These are phyloP conservation scores for Moniliophthora roreri DNA, from an alignment of 1,284 basidiomycete species.

Conservation along the genomic window DNA sequence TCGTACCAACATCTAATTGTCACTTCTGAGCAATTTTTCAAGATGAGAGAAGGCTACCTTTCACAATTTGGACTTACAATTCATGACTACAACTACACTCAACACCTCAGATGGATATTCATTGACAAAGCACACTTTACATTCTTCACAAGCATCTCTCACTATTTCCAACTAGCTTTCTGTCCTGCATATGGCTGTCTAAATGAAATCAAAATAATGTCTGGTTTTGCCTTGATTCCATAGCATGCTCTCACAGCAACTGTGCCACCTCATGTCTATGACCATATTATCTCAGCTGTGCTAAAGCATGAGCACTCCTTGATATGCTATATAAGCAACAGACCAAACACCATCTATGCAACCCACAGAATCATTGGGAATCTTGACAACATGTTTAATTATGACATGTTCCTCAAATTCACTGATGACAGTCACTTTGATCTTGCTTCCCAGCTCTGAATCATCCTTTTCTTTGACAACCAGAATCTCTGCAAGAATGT, in stretches of 20 bases:
- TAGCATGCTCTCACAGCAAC: constrained; percentile 25
- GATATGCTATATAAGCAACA: constrained; percentile 24
- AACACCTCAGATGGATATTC: not conserved
- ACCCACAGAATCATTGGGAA: constrained; percentile 21
- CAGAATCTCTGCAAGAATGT: constrained; percentile 8
- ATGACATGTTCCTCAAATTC: constrained; percentile 27
- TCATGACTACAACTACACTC: not conserved
- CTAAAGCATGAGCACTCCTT: constrained; percentile 14
- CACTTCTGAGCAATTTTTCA: constrained; percentile 6
- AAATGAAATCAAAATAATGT: constrained; percentile 20
- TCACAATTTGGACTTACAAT: not conserved
- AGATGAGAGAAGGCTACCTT: not conserved
- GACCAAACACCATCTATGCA: constrained; percentile 29
- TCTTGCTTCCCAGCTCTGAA: constrained; percentile 16
- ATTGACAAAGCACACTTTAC: constrained; percentile 7
- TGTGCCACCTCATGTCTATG: constrained; percentile 25
- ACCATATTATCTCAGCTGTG: constrained; percentile 16
- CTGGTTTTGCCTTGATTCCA: constrained; percentile 15
- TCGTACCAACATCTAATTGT: not conserved
- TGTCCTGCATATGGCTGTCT: constrained; percentile 14
- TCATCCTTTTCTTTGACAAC: constrained; percentile 26
- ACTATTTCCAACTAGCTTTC: constrained; percentile 1
- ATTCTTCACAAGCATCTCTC: not conserved
- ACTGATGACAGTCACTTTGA: constrained; percentile 17
- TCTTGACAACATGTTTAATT: constrained; percentile 23